Base-by-base conservation (phyloP, 257 asterid genomes). In the Craterostigma plantagineum region DNA sequence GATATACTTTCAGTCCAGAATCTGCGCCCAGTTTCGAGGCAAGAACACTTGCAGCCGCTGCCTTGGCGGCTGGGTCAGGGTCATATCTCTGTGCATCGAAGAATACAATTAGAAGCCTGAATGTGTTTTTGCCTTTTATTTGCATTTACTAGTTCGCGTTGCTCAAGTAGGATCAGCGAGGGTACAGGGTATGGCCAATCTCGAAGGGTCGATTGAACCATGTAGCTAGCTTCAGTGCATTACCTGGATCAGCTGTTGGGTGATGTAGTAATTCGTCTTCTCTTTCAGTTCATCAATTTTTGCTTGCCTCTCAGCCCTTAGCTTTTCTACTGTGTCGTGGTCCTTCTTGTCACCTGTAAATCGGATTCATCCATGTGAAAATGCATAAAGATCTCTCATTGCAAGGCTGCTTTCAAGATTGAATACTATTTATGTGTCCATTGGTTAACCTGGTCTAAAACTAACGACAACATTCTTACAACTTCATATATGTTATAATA, bases 221-320 rank as follows among this genome's bases (percentile, higher is more conserved):
- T 23, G 6, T 23, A 2, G 30, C 30, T 2, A 23, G 30, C 30
- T 23, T 23, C 30, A 15, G 48, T 43, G 3, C 48, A 9, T 57
- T 60, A 86, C 95, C 93, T 86, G 92, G 63, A 86, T 86, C 46
- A 86, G 69, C 64, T 78, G 95, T 66, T 81, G 97, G n/a, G 93
- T 81, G 1, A 44, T 56, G 60, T 86, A 86, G 69, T 73, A 86
- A 52, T 86, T 86, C 34, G 95, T 71, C 63, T 65, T 81, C 76
- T 86, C 97, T 64, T 86, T 86, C 49, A 86, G 72, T 61, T 86
- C 97, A 59, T 86, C 75, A 43, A 81, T 76, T 61, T 81, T 86
- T 33, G 73, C 91, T 57, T 71, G 79, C 80, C 90, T 73, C 71
- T 81, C 95, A 46, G 72, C 75, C 45, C 76, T 72, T 50, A 86